These are phyloP conservation scores for Kodamaea neixiangensis DNA, from an alignment of 805 yeast genomes.

Conservation along the genomic window DNA sequence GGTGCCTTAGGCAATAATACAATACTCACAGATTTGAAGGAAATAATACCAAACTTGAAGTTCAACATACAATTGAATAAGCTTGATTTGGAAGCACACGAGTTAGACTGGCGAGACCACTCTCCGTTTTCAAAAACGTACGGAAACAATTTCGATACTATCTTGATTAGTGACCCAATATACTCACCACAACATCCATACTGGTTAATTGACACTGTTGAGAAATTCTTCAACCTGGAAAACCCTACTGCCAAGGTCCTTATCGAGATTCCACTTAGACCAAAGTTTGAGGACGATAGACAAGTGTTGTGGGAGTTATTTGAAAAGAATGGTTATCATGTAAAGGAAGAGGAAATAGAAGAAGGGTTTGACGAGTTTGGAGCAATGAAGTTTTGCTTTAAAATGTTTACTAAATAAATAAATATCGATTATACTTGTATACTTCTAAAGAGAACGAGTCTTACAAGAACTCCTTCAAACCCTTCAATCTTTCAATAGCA, in stretches of 20 bases:
- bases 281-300: slow-evolving; percentile 66
- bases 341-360: slow-evolving; percentile 45
- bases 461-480: slow-evolving; percentile 61
- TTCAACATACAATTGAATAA: slow-evolving; percentile 60
- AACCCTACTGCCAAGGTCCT: slow-evolving; percentile 47
- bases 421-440: neutral
- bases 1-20: slow-evolving; percentile 52
- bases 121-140: slow-evolving; percentile 28
- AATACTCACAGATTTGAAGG: slow-evolving; percentile 74
- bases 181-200: slow-evolving; percentile 81
- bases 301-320: slow-evolving; percentile 58
- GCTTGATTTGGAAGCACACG: slow-evolving; percentile 40
- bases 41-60: slow-evolving; percentile 67
- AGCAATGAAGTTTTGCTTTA: slow-evolving; percentile 57
- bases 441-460: neutral
- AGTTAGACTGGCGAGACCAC: slow-evolving; percentile 80
- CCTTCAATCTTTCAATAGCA: slow-evolving; percentile 75
- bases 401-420: slow-evolving; percentile 21
- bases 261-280: slow-evolving; percentile 76
- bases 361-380: slow-evolving; percentile 89
- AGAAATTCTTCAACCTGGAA: slow-evolving; percentile 39
- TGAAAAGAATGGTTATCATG: slow-evolving; percentile 33
- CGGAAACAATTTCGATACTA: slow-evolving; percentile 48
- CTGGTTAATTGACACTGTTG: slow-evolving; percentile 65
- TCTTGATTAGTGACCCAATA: slow-evolving; percentile 84